Evolutionary conservation across 352 stramenopile genomes (phyloP).

Genomic region (Plasmopara halstedii): DNA sequence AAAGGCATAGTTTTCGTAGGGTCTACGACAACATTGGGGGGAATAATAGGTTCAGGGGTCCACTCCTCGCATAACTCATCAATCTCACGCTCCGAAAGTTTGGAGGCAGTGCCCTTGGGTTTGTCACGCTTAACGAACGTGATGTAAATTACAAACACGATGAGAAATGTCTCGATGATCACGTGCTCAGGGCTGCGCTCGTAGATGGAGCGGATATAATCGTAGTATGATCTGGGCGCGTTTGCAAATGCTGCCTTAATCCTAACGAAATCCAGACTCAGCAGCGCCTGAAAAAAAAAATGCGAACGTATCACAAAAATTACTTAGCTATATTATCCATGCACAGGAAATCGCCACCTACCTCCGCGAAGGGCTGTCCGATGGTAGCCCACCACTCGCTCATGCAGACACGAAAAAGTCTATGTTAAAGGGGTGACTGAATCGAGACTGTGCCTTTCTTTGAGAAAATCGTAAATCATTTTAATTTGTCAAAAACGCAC

Average conservation of each 20-base stretch:
- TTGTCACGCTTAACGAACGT: slow-evolving; percentile 83
- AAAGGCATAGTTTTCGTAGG: slow-evolving; percentile 35
- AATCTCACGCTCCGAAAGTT: slow-evolving; percentile 83
- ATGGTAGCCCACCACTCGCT: slow-evolving; percentile 77
- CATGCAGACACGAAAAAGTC: slow-evolving; percentile 25
- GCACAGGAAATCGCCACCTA: slow-evolving; percentile 20
- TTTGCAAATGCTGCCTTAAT: slow-evolving; percentile 57
- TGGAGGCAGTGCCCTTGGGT: slow-evolving; percentile 38
- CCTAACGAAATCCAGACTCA: slow-evolving; percentile 49
- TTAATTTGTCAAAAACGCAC: slow-evolving; percentile 5
- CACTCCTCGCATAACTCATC: slow-evolving; percentile 89
- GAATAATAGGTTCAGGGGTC: slow-evolving; percentile 83
- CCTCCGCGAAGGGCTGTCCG: slow-evolving; percentile 64
- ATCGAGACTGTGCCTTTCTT: neutral
- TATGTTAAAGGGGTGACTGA: neutral
- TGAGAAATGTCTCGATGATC: slow-evolving; percentile 96
- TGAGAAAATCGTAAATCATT: slow-evolving; percentile 1
- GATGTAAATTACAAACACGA: slow-evolving; percentile 94
- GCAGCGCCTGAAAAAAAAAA: slow-evolving; percentile 32
- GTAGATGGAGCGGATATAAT: slow-evolving; percentile 82
- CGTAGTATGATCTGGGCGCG: slow-evolving; percentile 62
- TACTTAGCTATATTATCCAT: neutral
- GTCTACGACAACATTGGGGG: slow-evolving; percentile 28
- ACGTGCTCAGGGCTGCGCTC: slow-evolving; percentile 90
- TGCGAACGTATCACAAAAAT: neutral